Evolutionary conservation across 768 basidiomycete species (phyloP), one percentile per base, ranked within the genome.

Genomic region (Lactifluus hygrophoroides): DNA sequence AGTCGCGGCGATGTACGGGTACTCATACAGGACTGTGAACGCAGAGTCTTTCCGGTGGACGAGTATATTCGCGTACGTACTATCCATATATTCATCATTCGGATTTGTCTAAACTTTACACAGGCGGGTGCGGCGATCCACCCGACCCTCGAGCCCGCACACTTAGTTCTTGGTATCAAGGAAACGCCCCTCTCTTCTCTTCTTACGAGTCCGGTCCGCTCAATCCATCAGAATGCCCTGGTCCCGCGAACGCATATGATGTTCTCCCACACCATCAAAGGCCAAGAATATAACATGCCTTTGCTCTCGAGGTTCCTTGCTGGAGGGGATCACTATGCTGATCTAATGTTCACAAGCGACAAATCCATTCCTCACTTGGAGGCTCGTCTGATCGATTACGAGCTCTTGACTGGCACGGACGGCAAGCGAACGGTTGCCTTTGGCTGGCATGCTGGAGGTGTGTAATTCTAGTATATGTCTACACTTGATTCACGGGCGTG

Each of bases 231-330:
- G 60, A 56, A 40, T 63, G n/a, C 34, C 9, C 56, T 64, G 3
- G 67, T 74, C 35, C 71, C 79, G 11, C 80, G 87, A 32, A 92
- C 86, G 0, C 86, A 94, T 65, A 71, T 94, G 55, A 92, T 94
- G 85, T 95, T 96, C 77, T 92, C 88, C 30, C 93, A 94, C 68
- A 94, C 93, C 0, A 80, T 82, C 54, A 95, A 94, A 70, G 89
- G 88, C 0, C 90, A 95, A 70, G 70, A 75, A 6, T 94, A 94
- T 71, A 96, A 95, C 66, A 89, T 86, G 67, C 80, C 84, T 0
- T 73, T 96, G 0, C 76, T 96, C 2, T 75, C 84, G 0, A 76
- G 78, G 51, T 91, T 88, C 69, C 71, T 86, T 51, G 28, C 40
- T 9, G 57, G 57, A 25, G 64, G 58, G 16, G 58, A 55, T 49